Evolutionary conservation across 495 filamentous ascomycete species (phyloP), one percentile per base, ranked within the genome.

Genomic region (Amniculicola lignicola): DNA sequence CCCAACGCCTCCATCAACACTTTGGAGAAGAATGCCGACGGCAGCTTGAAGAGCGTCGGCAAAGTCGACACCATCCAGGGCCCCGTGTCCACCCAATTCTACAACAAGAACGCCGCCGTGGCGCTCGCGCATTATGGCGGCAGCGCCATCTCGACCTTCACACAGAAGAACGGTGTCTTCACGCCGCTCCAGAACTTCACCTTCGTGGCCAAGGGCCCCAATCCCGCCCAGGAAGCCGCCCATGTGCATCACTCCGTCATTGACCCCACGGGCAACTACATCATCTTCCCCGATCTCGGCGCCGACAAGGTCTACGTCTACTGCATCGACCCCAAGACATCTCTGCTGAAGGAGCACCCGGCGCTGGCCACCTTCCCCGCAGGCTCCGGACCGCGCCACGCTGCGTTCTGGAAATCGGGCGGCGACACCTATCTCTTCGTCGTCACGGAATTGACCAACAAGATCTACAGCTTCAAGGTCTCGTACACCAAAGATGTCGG

Each of bases 211-310:
- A 14, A 61, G 9, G 67, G 60, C 23, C 62, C 64, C 10, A 49
- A 60, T 18, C 43, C 68, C n/a, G 54, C 49, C 10, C 60, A 72
- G 40, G 57, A 65, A 16, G 61, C 59, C 12, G 61, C 68, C n/a
- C 67, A 71, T 35, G 56, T 57, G 15, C 71, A 73, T 51, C 40
- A 72, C 28, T 63, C 64, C 25, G 63, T 74, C 45, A 37, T 69
- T 2, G 71, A 74, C 51, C 71, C 70, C 14, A 71, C 70, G 1
- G 61, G 63, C n/a, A 46, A 67, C 29, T 74, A 57, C 57, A 59
- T 74, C n/a, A 18, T 74, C 35, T 66, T 72, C 28, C 69, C 70
- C 0, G 71, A 74, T 45, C 64, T 74, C 16, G 70, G 69, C 15
- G 57, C 65, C 25, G 71, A 74, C 35, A 37, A 64, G 4, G 58